These are phyloP conservation scores for Blastocladiella emersonii DNA, from an alignment of 371 early-diverging fungal species.

Conservation along the genomic window DNA sequence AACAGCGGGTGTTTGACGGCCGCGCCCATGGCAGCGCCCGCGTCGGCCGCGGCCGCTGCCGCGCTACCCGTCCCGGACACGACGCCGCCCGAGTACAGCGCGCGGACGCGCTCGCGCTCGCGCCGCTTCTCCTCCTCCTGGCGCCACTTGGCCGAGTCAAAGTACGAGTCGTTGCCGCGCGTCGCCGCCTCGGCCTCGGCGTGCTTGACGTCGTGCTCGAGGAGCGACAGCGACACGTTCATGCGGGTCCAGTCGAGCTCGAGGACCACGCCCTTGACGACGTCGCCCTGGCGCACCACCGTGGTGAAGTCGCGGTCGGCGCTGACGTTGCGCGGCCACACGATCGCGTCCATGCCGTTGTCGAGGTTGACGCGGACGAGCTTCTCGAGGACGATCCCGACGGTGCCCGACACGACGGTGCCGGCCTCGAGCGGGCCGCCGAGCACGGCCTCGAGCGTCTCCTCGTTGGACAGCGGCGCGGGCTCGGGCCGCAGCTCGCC, in stretches of 20 bases:
- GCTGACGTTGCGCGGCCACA: slow-evolving; percentile 32
- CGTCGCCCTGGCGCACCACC: slow-evolving; percentile 45
- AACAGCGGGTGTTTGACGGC: slow-evolving; percentile 55
- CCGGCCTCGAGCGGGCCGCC: slow-evolving; percentile 68
- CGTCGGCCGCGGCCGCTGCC: neutral
- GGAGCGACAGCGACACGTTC: slow-evolving; percentile 53
- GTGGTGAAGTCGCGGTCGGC: slow-evolving; percentile 23
- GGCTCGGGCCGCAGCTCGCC: slow-evolving; percentile 44
- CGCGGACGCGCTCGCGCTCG: neutral
- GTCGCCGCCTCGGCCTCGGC: slow-evolving; percentile 10
- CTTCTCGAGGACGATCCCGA: slow-evolving; percentile 49
- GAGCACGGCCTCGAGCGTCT: slow-evolving; percentile 70
- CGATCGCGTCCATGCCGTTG: slow-evolving; percentile 71
- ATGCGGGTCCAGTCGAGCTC: slow-evolving; percentile 63
- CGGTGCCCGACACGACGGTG: slow-evolving; percentile 48
- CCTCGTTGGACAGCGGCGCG: slow-evolving; percentile 22
- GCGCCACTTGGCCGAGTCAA: slow-evolving; percentile 37
- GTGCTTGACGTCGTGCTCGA: slow-evolving; percentile 22
- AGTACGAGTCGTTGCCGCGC: slow-evolving; percentile 40
- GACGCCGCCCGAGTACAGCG: too few relatives aligned
- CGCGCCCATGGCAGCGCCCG: neutral
- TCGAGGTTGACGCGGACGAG: slow-evolving; percentile 58
- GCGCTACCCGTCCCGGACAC: too few relatives aligned
- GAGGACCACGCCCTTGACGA: slow-evolving; percentile 57
- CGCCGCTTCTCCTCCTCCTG: slow-evolving; percentile 17